Conservation (phyloP, 2,329 filamentous ascomycete species). For the Furcasterigmium furcatum region DNA sequence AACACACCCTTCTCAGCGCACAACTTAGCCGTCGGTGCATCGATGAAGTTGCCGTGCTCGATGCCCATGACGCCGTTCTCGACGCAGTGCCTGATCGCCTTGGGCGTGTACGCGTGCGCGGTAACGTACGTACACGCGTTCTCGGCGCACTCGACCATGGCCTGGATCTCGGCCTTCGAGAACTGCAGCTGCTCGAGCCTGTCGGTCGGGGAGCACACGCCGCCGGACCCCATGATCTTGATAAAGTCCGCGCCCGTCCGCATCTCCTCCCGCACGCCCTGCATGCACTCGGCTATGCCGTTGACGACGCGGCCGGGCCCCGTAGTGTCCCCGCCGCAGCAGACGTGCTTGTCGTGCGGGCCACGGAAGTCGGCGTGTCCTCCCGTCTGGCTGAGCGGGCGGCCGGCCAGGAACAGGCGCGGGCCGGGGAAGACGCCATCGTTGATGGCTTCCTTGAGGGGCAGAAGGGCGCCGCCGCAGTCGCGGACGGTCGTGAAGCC, state of each 20-base stretch:
- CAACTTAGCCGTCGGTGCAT: slow-evolving; percentile 39
- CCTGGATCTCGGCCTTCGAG: slow-evolving; percentile 50
- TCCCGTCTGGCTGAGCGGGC: slow-evolving; percentile 54
- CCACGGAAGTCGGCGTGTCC: slow-evolving; percentile 52
- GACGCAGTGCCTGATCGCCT: slow-evolving; percentile 50
- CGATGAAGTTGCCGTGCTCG: slow-evolving; percentile 41
- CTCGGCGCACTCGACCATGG: slow-evolving; percentile 47
- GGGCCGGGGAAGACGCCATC: slow-evolving; percentile 54
- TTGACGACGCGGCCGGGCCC: slow-evolving; percentile 45
- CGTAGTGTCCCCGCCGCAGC: slow-evolving; percentile 42
- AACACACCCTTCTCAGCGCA: slow-evolving; percentile 47
- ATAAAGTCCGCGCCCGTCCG: slow-evolving; percentile 56
- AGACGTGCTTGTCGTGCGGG: slow-evolving; percentile 34
- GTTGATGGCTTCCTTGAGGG: slow-evolving; percentile 52
- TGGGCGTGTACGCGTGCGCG: slow-evolving; percentile 54
- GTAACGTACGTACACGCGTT: slow-evolving; percentile 52
- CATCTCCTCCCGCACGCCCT: slow-evolving; percentile 49
- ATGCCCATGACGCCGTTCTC: slow-evolving; percentile 53
- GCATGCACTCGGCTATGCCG: slow-evolving; percentile 52
- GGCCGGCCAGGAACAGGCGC: slow-evolving; percentile 50
- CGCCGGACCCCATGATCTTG: slow-evolving; percentile 59
- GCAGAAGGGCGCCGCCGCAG: slow-evolving; percentile 51
- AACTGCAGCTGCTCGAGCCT: slow-evolving; percentile 52
- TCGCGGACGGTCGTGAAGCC: slow-evolving; percentile 59
- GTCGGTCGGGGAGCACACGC: slow-evolving; percentile 54